A percentile compares a stretch with the other conserved stretches of the same genome.
phyloP scores from a whole-genome alignment of 441 rosid species.

The Bruguiera hainesii region DNA sequence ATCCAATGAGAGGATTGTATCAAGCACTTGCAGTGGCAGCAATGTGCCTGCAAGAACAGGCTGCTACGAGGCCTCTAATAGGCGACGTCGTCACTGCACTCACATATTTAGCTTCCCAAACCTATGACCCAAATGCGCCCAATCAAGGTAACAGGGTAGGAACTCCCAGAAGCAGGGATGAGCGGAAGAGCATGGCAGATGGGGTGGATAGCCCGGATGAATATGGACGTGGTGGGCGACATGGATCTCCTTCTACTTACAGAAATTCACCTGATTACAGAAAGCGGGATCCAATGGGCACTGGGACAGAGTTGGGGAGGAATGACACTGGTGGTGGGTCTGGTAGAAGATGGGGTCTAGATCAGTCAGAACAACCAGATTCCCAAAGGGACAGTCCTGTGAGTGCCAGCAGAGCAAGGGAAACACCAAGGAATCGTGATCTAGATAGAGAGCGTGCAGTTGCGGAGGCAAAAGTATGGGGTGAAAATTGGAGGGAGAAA shows the following conservation, averaged over 20 bases:
- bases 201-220: conserved; percentile 80
- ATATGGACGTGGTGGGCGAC: conserved; percentile 33
- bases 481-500: conserved; percentile 94
- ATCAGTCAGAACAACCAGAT: conserved; percentile 58
- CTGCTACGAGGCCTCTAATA: conserved; percentile 91
- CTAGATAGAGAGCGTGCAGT: conserved; percentile 96
- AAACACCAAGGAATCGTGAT: conserved; percentile 73
- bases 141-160: conserved; percentile 63
- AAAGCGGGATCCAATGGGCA: conserved; percentile 54
- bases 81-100: conserved; percentile 98
- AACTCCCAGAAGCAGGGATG: conserved; percentile 66
- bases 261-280: conserved; percentile 89
- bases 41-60: conserved; percentile 98
- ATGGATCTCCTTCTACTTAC: conserved; percentile 70
- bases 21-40: conserved; percentile 99
- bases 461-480: conserved; percentile 98
- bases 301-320: conserved; percentile 52
- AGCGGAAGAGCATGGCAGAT: conserved; percentile 54
- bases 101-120: conserved; percentile 89
- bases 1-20: conserved; percentile 93
- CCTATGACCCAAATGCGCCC: conserved; percentile 64
- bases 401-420: conserved; percentile 62
- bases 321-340: conserved; percentile 74
- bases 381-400: conserved; percentile 75
- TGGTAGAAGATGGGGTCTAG: conserved; percentile 74